Base-by-base conservation (phyloP, 176 grass and related monocot species). In the Puya raimondii region DNA sequence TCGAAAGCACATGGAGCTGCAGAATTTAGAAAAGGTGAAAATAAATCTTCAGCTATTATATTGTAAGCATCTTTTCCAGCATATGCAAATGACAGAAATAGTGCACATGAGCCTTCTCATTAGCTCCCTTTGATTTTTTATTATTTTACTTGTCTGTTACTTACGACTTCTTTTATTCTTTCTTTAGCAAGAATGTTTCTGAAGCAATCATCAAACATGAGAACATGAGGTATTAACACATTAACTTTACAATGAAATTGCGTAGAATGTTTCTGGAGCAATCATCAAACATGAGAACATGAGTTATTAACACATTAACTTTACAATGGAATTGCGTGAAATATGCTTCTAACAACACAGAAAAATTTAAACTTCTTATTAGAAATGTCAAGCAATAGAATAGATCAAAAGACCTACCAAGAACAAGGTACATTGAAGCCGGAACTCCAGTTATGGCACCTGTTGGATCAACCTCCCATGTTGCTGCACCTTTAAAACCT, bases 381-480 rank as follows among this genome's bases (percentile, higher is more conserved):
- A 23, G 52, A 15, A 53, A 16, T 71, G 50, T 20, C 8, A 50
- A 73, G 7, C 17, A 12, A 48, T 10, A 16, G n/a, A 57, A 51
- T 47, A 66, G 14, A 68, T 64, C 17, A 79, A 53, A 48, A 66
- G 52, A 79, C 67, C 82, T 96, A 96, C 93, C 93, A 78, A 96
- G 81, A 23, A 83, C 17, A 63, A 96, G 81, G 76, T 92, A 96
- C 88, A 96, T 96, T 49, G 93, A 87, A 79, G 82, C 80, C 52
- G 89, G 93, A 83, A 79, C 70, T 73, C 88, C 79, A 27, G 83
- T 79, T 58, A 66, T 52, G 66, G 72, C 63, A 66, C 93, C 93
- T 17, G 17, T 47, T 10, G 89, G 75, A 92, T 96, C 93, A 80
- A 96, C 79, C 79, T 92, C 93, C 93, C 93, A 96, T 66, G 89